Evolutionary conservation across 169 alveolate species (phyloP).

Genomic region (Ichthyophthirius multifiliis): DNA sequence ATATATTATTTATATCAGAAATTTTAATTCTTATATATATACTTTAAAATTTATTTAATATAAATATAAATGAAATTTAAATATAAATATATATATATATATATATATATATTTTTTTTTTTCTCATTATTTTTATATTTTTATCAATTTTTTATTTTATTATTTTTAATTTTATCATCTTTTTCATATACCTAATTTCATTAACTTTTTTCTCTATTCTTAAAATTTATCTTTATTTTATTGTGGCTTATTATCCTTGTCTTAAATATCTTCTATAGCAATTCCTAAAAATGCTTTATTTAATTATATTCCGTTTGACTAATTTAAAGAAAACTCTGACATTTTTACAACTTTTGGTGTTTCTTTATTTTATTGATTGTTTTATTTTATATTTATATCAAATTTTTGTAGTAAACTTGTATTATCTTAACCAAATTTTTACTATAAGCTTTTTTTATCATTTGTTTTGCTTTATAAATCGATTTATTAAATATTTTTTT

Average conservation of each 20-base stretch:
- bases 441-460: neutral
- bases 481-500: neutral
- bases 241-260: neutral
- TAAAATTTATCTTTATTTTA: neutral
- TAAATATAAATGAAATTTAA: no score
- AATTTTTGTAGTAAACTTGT: neutral
- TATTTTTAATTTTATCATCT: no score
- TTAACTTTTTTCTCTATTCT: neutral
- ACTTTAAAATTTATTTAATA: no score
- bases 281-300: neutral
- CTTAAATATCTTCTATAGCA: neutral
- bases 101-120: no score
- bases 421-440: neutral
- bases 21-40: no score
- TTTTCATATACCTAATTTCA: neutral
- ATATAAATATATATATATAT: no score
- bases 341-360: neutral
- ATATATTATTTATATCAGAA: no score
- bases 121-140: no score
- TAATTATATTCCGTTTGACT: neutral
- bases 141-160: no score
- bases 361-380: neutral
- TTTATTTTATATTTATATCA: neutral
- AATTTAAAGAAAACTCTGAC: neutral
- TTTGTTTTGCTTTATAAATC: neutral